phyloP scores from a whole-genome alignment of 352 stramenopile species.

The Globisporangium mamillatum region DNA sequence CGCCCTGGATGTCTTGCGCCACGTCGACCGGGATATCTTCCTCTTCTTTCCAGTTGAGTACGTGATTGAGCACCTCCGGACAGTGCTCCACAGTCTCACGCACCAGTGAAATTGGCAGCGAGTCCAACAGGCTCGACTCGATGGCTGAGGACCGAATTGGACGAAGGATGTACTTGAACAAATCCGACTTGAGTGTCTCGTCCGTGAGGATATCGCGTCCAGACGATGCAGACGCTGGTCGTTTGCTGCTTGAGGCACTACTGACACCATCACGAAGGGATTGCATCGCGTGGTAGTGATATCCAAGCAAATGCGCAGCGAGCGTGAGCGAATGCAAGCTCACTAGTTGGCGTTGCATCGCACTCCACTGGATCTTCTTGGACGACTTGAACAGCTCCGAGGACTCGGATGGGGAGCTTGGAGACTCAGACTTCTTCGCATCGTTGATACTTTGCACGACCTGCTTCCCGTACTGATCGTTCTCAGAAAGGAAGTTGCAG shows the following conservation, averaged over 20 bases:
- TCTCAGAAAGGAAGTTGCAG: slow-evolving; percentile 30
- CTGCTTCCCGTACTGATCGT: slow-evolving; percentile 26
- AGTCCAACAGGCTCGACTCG: slow-evolving; percentile 72
- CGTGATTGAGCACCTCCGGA: slow-evolving; percentile 73
- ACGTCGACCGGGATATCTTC: slow-evolving; percentile 53
- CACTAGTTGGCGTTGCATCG: slow-evolving; percentile 47
- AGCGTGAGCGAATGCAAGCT: slow-evolving; percentile 58
- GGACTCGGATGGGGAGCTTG: neutral
- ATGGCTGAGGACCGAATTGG: slow-evolving; percentile 77
- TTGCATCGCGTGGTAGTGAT: slow-evolving; percentile 44
- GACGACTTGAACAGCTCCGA: slow-evolving; percentile 40
- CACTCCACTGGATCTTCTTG: slow-evolving; percentile 47
- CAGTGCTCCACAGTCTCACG: slow-evolving; percentile 77
- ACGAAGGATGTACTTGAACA: slow-evolving; percentile 80
- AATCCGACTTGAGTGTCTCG: slow-evolving; percentile 50
- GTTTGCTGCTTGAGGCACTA: slow-evolving; percentile 1
- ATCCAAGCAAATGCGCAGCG: slow-evolving; percentile 52
- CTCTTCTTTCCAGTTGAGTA: slow-evolving; percentile 73
- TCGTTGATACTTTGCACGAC: slow-evolving; percentile 18
- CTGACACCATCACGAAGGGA: slow-evolving; percentile 15
- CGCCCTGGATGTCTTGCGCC: slow-evolving; percentile 29
- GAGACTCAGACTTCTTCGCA: neutral
- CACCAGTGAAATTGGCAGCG: slow-evolving; percentile 70
- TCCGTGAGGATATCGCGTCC: slow-evolving; percentile 33
- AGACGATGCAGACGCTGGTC: neutral